A percentile compares a stretch with the other conserved stretches of the same genome.
phyloP scores from a whole-genome alignment of 1,284 basidiomycete species.

The Sphagnurus paluster region DNA sequence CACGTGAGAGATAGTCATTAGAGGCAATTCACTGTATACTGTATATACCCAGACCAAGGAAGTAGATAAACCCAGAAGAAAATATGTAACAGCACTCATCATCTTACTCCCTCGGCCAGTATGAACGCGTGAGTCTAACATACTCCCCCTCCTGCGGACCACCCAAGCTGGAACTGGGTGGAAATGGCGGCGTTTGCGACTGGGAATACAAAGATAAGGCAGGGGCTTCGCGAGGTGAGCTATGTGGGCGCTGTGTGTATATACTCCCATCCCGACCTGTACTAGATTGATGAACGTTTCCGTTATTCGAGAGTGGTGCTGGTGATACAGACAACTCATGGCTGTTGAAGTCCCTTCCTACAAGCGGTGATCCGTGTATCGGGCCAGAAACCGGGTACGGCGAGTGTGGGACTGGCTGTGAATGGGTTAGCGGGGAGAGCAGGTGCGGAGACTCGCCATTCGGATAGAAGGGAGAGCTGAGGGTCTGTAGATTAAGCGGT shows the following conservation, averaged over 20 bases:
- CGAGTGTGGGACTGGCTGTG: slow-evolving; percentile 11
- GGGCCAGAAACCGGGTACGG: slow-evolving; percentile 9
- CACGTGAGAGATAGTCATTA: slow-evolving; percentile 12
- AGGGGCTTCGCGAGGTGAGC: slow-evolving; percentile 9
- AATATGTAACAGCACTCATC: too few species aligned
- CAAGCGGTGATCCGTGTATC: slow-evolving; percentile 7
- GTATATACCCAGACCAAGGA: too few species aligned
- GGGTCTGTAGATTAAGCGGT: slow-evolving; percentile 13
- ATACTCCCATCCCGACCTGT: slow-evolving; percentile 9
- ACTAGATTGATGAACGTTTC: slow-evolving; percentile 12
- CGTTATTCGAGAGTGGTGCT: slow-evolving; percentile 7
- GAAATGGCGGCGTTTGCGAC: slow-evolving; percentile 17
- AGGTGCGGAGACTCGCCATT: slow-evolving; percentile 5
- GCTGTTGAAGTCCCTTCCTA: slow-evolving; percentile 16
- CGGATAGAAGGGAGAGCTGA: slow-evolving; percentile 21
- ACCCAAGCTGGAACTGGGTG: slow-evolving; percentile 4
- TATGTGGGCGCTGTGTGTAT: slow-evolving; percentile 6
- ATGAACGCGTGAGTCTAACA: too few species aligned
- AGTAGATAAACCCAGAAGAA: too few species aligned
- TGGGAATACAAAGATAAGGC: slow-evolving; percentile 28
- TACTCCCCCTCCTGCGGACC: slow-evolving; percentile 17
- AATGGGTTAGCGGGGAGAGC: slow-evolving; percentile 8
- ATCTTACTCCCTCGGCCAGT: slow-evolving; percentile 19
- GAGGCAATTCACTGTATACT: too few species aligned
- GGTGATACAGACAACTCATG: slow-evolving; percentile 17